These are phyloP conservation scores for Pythium chondricola DNA, from an alignment of 352 stramenopile genomes.

Conservation along the genomic window DNA sequence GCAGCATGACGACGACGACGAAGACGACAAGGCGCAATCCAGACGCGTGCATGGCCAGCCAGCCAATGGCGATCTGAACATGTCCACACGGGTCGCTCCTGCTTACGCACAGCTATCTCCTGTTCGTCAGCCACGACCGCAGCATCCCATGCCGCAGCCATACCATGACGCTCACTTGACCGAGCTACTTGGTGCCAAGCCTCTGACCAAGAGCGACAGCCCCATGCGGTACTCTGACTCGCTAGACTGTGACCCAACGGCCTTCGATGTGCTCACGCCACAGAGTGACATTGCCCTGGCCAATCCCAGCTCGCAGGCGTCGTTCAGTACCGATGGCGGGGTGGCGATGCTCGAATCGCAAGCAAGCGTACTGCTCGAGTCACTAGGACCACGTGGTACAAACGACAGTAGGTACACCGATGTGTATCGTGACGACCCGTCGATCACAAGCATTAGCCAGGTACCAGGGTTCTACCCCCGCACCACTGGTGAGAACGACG, in stretches of 20 bases:
- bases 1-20: conserved; percentile 28
- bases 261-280: conserved; percentile 58
- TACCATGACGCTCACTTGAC: conserved; percentile 4
- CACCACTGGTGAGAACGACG: conserved; percentile 11
- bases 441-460: conserved; percentile 7
- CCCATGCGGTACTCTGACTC: conserved; percentile 8
- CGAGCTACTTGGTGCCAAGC: conserved; percentile 15
- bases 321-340: conserved; percentile 9
- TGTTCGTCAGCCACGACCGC: not conserved
- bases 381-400: no score
- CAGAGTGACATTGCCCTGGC: conserved; percentile 44
- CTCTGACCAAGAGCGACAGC: conserved; percentile 9
- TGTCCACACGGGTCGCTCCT: not conserved
- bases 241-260: conserved; percentile 42
- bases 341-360: not conserved
- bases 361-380: no score
- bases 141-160: not conserved
- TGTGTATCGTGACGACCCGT: no score
- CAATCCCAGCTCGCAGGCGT: conserved; percentile 5
- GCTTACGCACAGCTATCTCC: conserved; percentile 15
- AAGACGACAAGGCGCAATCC: conserved; percentile 14
- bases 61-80: conserved; percentile 3
- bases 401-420: not conserved
- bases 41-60: not conserved
- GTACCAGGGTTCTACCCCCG: conserved; percentile 9